Percentiles rank a stretch among this genome's conserved stretches.
Evolutionary conservation across 208 protist genomes (phyloP).

Genomic region (Acanthamoeba healyi): DNA sequence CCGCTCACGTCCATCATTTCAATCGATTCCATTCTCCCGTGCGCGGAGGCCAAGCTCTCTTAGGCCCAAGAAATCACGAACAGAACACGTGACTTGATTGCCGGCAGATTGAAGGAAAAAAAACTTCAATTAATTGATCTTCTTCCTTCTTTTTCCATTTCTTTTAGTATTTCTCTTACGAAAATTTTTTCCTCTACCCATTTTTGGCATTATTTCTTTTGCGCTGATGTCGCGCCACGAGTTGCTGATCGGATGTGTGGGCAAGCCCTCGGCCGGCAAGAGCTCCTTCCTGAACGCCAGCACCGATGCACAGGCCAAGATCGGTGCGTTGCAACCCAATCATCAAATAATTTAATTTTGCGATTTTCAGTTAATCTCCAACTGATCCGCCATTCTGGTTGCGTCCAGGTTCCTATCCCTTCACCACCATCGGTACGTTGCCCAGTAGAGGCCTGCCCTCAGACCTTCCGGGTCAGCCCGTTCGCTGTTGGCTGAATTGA

Average conservation of each 20-base stretch:
- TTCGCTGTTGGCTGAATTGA: too few species aligned
- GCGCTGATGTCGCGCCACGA: constrained; percentile 32
- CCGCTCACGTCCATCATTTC: not conserved
- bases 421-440: constrained; percentile 83
- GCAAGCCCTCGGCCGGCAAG: constrained; percentile 87
- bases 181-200: too few species aligned
- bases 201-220: not conserved
- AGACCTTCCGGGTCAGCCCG: too few species aligned
- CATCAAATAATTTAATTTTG: too few species aligned
- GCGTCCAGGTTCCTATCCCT: constrained; percentile 82
- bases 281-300: constrained; percentile 86
- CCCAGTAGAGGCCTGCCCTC: too few species aligned
- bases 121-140: not conserved
- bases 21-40: too few species aligned
- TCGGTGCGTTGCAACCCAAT: constrained; percentile 72
- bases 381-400: too few species aligned
- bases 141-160: not conserved
- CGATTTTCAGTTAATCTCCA: too few species aligned
- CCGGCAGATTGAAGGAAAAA: not conserved
- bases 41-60: too few species aligned
- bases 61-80: too few species aligned
- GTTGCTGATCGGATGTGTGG: constrained; percentile 82
- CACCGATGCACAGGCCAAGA: constrained; percentile 85
- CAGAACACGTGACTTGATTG: too few species aligned
- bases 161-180: too few species aligned